Evolutionary conservation across 495 filamentous ascomycete species (phyloP).

Genomic region (Penicillium roqueforti): DNA sequence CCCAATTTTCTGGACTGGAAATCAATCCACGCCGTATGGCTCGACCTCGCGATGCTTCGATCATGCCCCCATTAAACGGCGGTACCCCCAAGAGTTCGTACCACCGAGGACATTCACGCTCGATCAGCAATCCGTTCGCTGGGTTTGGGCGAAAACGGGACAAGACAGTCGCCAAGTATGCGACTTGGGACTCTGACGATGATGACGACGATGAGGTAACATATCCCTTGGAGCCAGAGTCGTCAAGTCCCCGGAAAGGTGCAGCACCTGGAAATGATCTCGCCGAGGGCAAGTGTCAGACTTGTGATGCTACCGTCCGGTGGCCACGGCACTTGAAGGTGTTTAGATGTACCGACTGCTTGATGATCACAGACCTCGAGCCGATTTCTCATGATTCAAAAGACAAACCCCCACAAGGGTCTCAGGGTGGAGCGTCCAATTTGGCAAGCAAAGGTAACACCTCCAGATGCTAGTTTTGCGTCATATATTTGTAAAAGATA

Average conservation of each 20-base stretch:
- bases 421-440: conserved; percentile 3
- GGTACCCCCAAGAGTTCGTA: conserved; percentile 20
- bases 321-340: conserved; percentile 74
- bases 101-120: conserved; percentile 56
- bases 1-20: conserved; percentile 12
- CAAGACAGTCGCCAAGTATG: conserved; percentile 25
- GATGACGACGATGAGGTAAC: conserved; percentile 37
- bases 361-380: conserved; percentile 81
- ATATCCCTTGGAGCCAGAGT: conserved; percentile 23
- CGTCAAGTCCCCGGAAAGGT: conserved; percentile 35
- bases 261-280: conserved; percentile 34
- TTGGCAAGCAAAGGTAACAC: conserved; percentile 5
- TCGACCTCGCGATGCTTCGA: conserved; percentile 31
- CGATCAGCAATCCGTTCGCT: conserved; percentile 71
- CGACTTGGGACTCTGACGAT: conserved; percentile 40
- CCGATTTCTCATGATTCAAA: conserved; percentile 33
- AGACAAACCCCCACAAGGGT: neutral
- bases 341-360: conserved; percentile 81
- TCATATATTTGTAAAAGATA: neutral
- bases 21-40: conserved; percentile 17
- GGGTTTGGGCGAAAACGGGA: conserved; percentile 49
- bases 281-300: conserved; percentile 73
- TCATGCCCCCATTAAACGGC: conserved; percentile 22
- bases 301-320: conserved; percentile 73
- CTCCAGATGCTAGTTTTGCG: neutral